A percentile compares a stretch with the other conserved stretches of the same genome.
phyloP scores from a whole-genome alignment of 805 yeast species.

The Schizosaccharomyces pombe region DNA sequence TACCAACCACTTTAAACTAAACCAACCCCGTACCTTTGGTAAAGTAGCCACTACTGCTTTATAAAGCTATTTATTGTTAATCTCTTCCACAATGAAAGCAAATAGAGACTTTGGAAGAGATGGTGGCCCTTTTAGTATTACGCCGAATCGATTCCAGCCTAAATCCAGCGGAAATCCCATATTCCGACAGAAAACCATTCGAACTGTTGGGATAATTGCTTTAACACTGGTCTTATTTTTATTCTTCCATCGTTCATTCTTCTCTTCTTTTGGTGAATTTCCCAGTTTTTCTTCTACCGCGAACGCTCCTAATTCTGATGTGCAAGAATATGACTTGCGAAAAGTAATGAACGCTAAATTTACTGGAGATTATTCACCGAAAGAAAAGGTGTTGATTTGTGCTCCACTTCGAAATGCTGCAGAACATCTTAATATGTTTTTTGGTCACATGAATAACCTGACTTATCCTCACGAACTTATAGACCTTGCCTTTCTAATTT shows the following conservation, averaged over 20 bases:
- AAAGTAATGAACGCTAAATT: constrained; percentile 53
- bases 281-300: neutral
- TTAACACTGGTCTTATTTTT: neutral
- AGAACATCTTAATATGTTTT: constrained; percentile 71
- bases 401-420: constrained; percentile 88
- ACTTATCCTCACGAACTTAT: constrained; percentile 45
- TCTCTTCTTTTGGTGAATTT: neutral
- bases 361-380: constrained; percentile 23
- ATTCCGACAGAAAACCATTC: neutral
- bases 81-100: neutral
- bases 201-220: neutral
- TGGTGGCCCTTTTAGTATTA: neutral
- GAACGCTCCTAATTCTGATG: constrained; percentile 14
- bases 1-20: neutral
- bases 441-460: constrained; percentile 52
- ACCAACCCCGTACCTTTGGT: neutral
- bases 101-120: neutral
- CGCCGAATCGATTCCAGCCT: constrained; percentile 2
- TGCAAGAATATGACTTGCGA: constrained; percentile 59
- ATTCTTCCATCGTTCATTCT: constrained; percentile 1
- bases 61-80: neutral
- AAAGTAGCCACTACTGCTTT: neutral
- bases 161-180: neutral
- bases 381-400: constrained; percentile 41
- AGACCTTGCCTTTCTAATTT: constrained; percentile 57